Evolutionary conservation across 306 rosid genomes (phyloP), one percentile per base, ranked within the genome.

Genomic region (Corylus heterophylla): DNA sequence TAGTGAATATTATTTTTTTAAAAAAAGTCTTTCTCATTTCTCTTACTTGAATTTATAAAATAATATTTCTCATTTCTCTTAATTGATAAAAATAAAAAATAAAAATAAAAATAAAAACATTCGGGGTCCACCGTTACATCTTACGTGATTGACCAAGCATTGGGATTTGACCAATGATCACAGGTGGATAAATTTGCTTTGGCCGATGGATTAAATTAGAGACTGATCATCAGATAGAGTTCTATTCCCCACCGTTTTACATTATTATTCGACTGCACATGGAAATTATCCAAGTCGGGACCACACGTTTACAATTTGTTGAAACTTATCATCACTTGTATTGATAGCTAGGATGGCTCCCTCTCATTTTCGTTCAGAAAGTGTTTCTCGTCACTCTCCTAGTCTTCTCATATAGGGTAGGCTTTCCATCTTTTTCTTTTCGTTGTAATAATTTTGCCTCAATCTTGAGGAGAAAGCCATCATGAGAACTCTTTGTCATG

Each of bases 261-360:
- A 48, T 18, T 13, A 68, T 68, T 18, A 68, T 68, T 68, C 48
- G 12, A 13, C 29, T 42, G 72, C 72, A 68, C 72, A 67, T 42
- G 72, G 48, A 51, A 68, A 2, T 68, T 3, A 18, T n/a, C 27
- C 16, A n/a, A 68, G 5, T 10, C 13, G 72, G 51, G 72, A 7
- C 72, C 52, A 16, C 50, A 8, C 5, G 51, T 68, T 67, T 7
- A 16, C 72, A 17, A 44, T 68, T 17, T 8, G 72, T 68, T 44
- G 72, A 9, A 68, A 68, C 4, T 20, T 68, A 42, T 68, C 29
- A 68, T 42, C 51, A 39, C 0, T 18, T 68, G 6, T n/a, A 42
- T 3, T 4, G 70, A 45, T 16, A 2, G 70, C 70, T 16, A 16
- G n/a, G 11, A 55, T 55, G 62, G 27, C 10, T 59, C 31, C 31